These are phyloP conservation scores for Paecilomyces fulvus DNA, from an alignment of 2,329 filamentous ascomycete genomes.

Conservation along the genomic window DNA sequence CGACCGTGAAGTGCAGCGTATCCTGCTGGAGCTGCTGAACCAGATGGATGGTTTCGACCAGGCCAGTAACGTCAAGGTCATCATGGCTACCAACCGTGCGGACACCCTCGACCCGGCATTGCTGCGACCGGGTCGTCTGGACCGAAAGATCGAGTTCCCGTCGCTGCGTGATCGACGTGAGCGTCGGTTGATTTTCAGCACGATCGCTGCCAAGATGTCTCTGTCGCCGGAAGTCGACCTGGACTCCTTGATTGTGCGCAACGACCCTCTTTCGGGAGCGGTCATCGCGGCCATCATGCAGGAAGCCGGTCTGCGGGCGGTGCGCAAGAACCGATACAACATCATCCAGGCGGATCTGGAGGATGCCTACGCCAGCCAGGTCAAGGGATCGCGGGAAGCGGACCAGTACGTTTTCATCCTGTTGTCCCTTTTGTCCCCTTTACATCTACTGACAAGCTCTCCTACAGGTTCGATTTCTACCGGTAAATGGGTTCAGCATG, in stretches of 20 bases:
- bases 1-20: slow-evolving; percentile 96
- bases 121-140: slow-evolving; percentile 82
- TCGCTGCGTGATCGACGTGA: slow-evolving; percentile 86
- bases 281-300: slow-evolving; percentile 99
- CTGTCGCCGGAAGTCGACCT: slow-evolving; percentile 92
- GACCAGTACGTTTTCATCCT: slow-evolving; percentile 42
- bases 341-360: slow-evolving; percentile 97
- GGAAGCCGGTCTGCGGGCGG: slow-evolving; percentile 86
- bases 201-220: slow-evolving; percentile 97
- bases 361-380: slow-evolving; percentile 93
- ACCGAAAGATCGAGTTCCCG: slow-evolving; percentile 99
- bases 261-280: slow-evolving; percentile 88
- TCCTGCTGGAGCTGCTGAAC: slow-evolving; percentile 91
- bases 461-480: slow-evolving; percentile 85
- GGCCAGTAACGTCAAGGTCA: slow-evolving; percentile 98
- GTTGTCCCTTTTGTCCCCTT: slow-evolving; percentile 4
- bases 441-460: slow-evolving; percentile 31
- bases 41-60: slow-evolving; percentile 99
- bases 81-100: slow-evolving; percentile 97
- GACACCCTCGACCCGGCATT: slow-evolving; percentile 92
- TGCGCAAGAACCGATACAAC: slow-evolving; percentile 97
- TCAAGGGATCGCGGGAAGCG: slow-evolving; percentile 70
- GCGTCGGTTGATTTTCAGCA: slow-evolving; percentile 90
- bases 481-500: slow-evolving; percentile 37
- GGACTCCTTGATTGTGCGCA: slow-evolving; percentile 91